These are phyloP conservation scores for Nephelium lappaceum DNA, from an alignment of 345 rosid genomes.

Conservation along the genomic window DNA sequence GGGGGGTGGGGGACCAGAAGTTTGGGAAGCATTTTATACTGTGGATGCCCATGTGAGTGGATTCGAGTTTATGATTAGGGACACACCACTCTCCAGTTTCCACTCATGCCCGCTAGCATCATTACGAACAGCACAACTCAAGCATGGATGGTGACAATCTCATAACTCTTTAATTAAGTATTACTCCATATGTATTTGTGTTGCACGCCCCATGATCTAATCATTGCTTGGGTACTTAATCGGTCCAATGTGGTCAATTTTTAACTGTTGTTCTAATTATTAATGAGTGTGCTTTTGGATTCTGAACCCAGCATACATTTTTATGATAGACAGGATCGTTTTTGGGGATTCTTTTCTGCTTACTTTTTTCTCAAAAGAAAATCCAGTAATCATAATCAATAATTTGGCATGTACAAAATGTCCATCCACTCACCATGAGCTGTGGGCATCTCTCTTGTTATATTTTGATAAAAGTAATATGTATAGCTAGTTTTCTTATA, in stretches of 20 bases:
- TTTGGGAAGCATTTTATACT: neutral
- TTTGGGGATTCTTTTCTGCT: too few species aligned
- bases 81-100: conserved; percentile 16
- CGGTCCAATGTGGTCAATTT: neutral
- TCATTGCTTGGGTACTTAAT: neutral
- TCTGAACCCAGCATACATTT: neutral
- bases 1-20: conserved; percentile 22
- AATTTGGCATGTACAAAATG: too few species aligned
- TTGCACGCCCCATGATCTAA: conserved; percentile 14
- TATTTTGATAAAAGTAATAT: too few species aligned
- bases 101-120: conserved; percentile 8
- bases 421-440: too few species aligned
- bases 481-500: too few species aligned
- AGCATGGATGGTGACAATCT: conserved; percentile 3
- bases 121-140: conserved; percentile 9
- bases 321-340: neutral
- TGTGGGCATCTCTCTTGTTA: too few species aligned
- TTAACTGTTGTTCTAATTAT: neutral
- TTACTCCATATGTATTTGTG: neutral
- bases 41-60: conserved; percentile 20
- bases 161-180: conserved; percentile 10
- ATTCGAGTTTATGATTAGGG: conserved; percentile 35
- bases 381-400: neutral
- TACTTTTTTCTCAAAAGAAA: neutral
- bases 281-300: neutral